Evolutionary conservation across 768 basidiomycete species (phyloP), one percentile per base, ranked within the genome.

Genomic region (Russula virescens): DNA sequence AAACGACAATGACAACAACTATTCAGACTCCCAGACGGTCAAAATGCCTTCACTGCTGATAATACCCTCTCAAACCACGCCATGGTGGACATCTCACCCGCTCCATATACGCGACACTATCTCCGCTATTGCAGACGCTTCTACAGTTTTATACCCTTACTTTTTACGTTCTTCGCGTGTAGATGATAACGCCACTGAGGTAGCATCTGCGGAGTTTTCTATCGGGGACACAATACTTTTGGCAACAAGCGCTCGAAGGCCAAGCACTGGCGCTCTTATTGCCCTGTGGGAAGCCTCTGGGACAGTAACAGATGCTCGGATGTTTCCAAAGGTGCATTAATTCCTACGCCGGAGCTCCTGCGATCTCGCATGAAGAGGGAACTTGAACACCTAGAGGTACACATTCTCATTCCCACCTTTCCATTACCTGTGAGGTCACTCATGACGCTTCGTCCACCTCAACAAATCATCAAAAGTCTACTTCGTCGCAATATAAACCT

Each of bases 161-260:
- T 64, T 62, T 48, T 23, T 45, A 28, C 64, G 63, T 34, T 52
- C 50, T n/a, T 47, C 35, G n/a, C 34, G 47, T 23, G 50, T 23
- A 61, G 45, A 49, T 40, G 46, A 57, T 53, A 49, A 47, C 25
- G 13, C 6, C 40, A 34, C 46, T 14, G 53, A 52, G n/a, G 31
- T 13, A 40, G 11, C 23, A 25, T 11, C 14, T 64, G 75, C 77
- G 50, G 68, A 68, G 14, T 91, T 81, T 68, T 71, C 67, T 2
- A 72, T 88, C 7, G 90, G 89, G 1, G 87, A 91, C 70, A 84
- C 86, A 0, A 82, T 91, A 3, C 77, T 85, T 40, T 76, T 91
- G n/a, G 75, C 81, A 50, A 79, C 80, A 2, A 69, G 70, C 7
- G 68, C 78, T 5, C 76, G 71, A 40, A 75, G 76, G 13, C 82